These are phyloP conservation scores for Xylaria longipes DNA, from an alignment of 495 filamentous ascomycete genomes.

Conservation along the genomic window DNA sequence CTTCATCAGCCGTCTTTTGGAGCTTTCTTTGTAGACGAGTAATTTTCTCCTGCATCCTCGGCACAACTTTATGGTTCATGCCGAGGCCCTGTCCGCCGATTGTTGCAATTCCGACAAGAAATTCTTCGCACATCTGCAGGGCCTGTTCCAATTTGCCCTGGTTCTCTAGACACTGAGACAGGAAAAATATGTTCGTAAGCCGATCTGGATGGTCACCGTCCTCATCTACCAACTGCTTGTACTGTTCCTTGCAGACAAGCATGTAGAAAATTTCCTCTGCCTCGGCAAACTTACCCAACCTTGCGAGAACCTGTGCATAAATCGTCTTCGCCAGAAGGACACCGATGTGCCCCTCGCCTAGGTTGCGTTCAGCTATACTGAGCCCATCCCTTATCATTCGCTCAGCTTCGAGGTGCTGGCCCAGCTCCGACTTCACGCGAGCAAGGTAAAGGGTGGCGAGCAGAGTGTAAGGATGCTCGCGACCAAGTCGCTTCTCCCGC, in stretches of 20 bases:
- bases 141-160: neutral
- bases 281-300: neutral
- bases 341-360: neutral
- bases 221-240: neutral
- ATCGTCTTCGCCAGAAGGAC: neutral
- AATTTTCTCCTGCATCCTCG: neutral
- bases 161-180: neutral
- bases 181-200: neutral
- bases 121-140: neutral
- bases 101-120: neutral
- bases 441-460: neutral
- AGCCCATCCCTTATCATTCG: neutral
- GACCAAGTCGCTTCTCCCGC: neutral
- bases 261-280: neutral
- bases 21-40: too few relatives aligned
- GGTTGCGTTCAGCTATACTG: neutral
- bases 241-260: neutral
- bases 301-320: neutral
- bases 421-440: neutral
- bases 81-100: neutral
- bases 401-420: neutral
- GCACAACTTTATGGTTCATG: neutral
- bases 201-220: neutral
- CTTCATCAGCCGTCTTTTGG: too few relatives aligned
- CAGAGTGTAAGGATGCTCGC: neutral